Evolutionary conservation across 192 early-diverging fungal genomes (phyloP).

Genomic region (Coemansia sp.): DNA sequence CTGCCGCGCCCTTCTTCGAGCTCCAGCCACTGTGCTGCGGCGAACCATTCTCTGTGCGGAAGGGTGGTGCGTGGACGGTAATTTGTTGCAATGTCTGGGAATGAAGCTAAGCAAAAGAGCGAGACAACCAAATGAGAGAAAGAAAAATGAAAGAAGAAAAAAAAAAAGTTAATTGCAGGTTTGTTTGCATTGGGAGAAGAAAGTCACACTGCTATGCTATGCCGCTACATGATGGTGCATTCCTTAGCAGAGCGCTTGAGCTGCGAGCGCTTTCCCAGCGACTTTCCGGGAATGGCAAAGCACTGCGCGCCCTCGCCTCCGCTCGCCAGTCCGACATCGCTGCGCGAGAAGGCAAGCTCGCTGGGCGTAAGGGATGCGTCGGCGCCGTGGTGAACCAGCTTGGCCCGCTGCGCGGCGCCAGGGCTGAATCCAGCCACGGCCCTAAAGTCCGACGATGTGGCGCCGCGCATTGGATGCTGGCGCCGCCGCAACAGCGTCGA

Average conservation of each 20-base stretch:
- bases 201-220: too few species aligned
- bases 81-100: neutral
- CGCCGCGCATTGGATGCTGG: conserved; percentile 48
- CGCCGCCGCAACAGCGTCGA: conserved; percentile 43
- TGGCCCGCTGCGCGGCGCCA: conserved; percentile 50
- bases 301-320: conserved; percentile 25
- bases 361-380: conserved; percentile 40
- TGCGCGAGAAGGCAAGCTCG: conserved; percentile 27
- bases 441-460: conserved; percentile 41
- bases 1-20: conserved; percentile 15
- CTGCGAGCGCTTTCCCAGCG: conserved; percentile 9
- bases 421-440: conserved; percentile 54
- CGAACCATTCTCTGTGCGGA: conserved; percentile 21
- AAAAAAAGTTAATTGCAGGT: neutral
- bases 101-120: neutral
- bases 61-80: neutral
- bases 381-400: conserved; percentile 33
- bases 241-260: conserved; percentile 35
- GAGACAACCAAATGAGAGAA: neutral
- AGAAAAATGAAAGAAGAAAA: conserved; percentile 1
- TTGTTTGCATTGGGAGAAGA: neutral
- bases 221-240: conserved; percentile 48
- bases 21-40: conserved; percentile 6
- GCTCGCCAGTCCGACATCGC: conserved; percentile 25
- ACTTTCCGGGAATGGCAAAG: conserved; percentile 23